These are phyloP conservation scores for Cronartium quercuum DNA, from an alignment of 1,284 basidiomycete genomes.

Conservation along the genomic window DNA sequence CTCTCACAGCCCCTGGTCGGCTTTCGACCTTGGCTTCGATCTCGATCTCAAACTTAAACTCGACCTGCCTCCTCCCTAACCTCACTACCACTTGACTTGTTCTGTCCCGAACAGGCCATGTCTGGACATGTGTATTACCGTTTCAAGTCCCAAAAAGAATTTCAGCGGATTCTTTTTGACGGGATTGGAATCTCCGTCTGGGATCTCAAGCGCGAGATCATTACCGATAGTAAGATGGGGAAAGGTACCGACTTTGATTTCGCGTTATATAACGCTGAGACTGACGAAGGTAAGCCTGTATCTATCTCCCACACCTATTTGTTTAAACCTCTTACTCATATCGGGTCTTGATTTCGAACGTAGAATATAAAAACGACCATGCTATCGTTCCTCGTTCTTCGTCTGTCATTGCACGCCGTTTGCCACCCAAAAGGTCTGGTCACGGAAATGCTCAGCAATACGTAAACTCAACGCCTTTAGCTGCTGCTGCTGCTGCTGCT, in stretches of 20 bases:
- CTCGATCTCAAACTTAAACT: not conserved
- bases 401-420: conserved; percentile 82
- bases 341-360: not conserved
- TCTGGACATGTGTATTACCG: conserved; percentile 75
- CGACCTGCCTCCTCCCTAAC: no score
- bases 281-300: conserved; percentile 68
- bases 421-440: conserved; percentile 77
- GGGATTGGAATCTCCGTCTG: conserved; percentile 98
- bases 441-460: conserved; percentile 87
- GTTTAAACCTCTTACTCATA: conserved; percentile 1
- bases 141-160: conserved; percentile 90
- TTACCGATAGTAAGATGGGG: conserved; percentile 86
- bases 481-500: conserved; percentile 6
- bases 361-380: conserved; percentile 88
- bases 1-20: no score
- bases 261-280: conserved; percentile 67
- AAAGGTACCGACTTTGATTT: conserved; percentile 98
- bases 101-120: not conserved
- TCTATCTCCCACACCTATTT: not conserved
- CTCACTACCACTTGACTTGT: not conserved
- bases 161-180: conserved; percentile 92
- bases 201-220: conserved; percentile 98
- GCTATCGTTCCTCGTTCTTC: conserved; percentile 87
- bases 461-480: conserved; percentile 56
- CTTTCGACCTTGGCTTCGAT: not conserved